Conservation (phyloP, 2,329 filamentous ascomycete species). For the Trichoderma guizhouense region DNA sequence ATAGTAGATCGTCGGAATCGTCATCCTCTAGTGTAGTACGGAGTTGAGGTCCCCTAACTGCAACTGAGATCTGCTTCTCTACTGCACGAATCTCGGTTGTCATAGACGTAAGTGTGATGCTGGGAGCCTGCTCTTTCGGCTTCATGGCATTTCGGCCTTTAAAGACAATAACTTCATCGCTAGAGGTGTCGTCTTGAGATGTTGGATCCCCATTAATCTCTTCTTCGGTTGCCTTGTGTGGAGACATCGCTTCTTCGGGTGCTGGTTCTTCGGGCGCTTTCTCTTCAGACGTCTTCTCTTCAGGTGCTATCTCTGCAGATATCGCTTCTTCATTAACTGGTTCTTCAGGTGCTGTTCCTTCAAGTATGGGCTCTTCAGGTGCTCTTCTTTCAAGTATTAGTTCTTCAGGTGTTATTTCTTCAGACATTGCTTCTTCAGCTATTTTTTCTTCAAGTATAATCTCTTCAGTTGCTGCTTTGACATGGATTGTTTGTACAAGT, state of each 20-base stretch:
- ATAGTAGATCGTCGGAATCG: not conserved
- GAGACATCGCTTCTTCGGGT: not conserved
- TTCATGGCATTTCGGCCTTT: conserved; percentile 47
- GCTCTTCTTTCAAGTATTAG: not conserved
- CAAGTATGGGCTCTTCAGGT: not conserved
- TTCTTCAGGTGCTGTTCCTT: not conserved
- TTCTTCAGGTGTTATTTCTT: not conserved
- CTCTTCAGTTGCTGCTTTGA: conserved; percentile 19
- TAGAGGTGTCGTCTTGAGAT: conserved; percentile 43
- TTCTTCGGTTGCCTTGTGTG: conserved; percentile 21
- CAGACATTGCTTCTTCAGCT: no score
- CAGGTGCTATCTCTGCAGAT: conserved; percentile 21
- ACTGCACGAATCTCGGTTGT: not conserved
- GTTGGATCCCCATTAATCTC: not conserved
- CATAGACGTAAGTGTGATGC: conserved; percentile 28
- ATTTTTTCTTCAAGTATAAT: conserved; percentile 1
- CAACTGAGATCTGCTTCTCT: not conserved
- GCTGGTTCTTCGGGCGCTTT: not conserved
- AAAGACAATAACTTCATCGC: conserved; percentile 67
- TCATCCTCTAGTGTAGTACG: not conserved
- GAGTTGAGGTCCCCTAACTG: not conserved
- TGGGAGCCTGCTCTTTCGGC: conserved; percentile 13
- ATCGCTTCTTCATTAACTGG: not conserved
- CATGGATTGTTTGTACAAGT: not conserved
- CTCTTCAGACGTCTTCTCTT: conserved; percentile 1